Base-by-base conservation (phyloP, 2,329 filamentous ascomycete genomes). In the Cladophialophora chaetospira region DNA sequence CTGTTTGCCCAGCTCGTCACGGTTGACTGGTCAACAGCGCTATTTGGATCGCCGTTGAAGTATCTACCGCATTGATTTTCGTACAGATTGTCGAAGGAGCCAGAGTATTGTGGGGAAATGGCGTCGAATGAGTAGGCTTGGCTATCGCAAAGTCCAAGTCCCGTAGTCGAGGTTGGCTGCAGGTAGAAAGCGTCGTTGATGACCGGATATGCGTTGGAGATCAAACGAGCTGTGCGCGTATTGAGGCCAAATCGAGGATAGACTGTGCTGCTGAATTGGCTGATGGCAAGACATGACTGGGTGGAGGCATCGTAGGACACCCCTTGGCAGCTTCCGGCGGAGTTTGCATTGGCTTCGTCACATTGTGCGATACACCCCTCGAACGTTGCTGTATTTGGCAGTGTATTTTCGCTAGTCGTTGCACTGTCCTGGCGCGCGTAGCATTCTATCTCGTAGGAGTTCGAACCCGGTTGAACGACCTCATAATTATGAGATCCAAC, bases 181-280 rank as follows among this genome's bases (percentile, higher is more conserved):
- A 46, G 43, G 26, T 46, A 46, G 9, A 46, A 28, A 9, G 43
- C 43, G 15, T 46, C 43, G 15, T 46, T 46, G n/a, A 46, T 46
- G 43, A 46, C 15, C 15, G 23, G 43, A 15, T 46, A 28, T 21
- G 8, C 43, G 26, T 26, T 25, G 23, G 25, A 46, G 10, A 46
- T 28, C 43, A 46, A 21, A n/a, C 43, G 43, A 5, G 43, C 43
- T 10, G 23, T 46, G 8, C 15, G 15, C 23, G 23, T 5, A 25
- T 46, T 46, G 5, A 5, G 5, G 9, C 23, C 43, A 21, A 46
- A 46, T 46, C 26, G 9, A 9, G 43, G 43, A 26, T 46, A 46
- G 15, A 46, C 23, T 5, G 43, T 10, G 9, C 10, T 28, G 25
- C 43, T 46, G 21, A 46, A 46, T 10, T 21, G 23, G 25, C 10